Conservation (phyloP, 257 asterid genomes). For the Solanum bulbocastanum region DNA sequence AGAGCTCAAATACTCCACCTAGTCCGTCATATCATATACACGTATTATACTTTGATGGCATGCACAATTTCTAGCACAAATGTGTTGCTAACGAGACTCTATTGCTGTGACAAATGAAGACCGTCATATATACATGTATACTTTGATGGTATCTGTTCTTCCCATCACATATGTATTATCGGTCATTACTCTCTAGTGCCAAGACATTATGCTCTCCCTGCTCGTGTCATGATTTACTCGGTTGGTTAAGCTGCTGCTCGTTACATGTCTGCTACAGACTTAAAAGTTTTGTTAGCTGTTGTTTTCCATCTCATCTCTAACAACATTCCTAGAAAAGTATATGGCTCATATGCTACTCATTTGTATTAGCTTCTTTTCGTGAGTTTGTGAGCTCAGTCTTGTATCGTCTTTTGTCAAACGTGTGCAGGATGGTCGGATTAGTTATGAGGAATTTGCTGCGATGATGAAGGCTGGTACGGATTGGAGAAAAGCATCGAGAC, state of each 20-base stretch:
- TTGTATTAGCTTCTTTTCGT: neutral
- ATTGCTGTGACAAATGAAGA: neutral
- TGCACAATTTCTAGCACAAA: neutral
- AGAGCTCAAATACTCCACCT: neutral
- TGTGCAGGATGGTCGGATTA: slow-evolving; percentile 65
- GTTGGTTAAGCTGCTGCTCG: neutral
- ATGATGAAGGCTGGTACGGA: slow-evolving; percentile 91
- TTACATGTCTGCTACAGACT: neutral
- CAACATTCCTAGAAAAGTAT: neutral
- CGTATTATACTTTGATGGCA: neutral
- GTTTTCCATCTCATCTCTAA: neutral
- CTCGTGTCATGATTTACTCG: neutral
- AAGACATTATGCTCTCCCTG: neutral
- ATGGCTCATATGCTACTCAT: neutral
- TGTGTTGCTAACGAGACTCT: neutral
- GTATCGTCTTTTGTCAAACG: neutral
- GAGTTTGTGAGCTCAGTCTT: neutral
- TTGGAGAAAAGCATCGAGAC: slow-evolving; percentile 82
- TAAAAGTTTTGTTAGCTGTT: neutral
- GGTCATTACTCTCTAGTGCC: neutral
- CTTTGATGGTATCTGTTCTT: neutral
- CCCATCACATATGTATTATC: neutral
- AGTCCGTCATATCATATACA: neutral
- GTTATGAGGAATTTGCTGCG: slow-evolving; percentile 66
- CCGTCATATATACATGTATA: neutral